Evolutionary conservation across 2,329 filamentous ascomycete species (phyloP).

Genomic region (Neofusicoccum sp.): DNA sequence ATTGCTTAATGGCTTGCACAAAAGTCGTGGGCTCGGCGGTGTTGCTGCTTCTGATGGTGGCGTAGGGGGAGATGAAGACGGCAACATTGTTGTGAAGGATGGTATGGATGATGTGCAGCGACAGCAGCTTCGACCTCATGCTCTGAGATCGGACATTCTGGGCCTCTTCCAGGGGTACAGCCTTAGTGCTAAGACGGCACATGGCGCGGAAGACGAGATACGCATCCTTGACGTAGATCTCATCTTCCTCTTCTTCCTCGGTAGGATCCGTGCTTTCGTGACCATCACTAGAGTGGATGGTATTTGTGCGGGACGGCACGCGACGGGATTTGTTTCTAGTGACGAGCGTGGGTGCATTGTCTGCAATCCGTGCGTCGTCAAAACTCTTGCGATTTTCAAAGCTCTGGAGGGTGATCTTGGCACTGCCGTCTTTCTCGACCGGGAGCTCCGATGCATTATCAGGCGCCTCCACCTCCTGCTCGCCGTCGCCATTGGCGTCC

Average conservation of each 20-base stretch:
- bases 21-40: slow-evolving; percentile 86
- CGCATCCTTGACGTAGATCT: slow-evolving; percentile 94
- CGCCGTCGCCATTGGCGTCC: slow-evolving; percentile 42
- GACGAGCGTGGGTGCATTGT: slow-evolving; percentile 66
- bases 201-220: slow-evolving; percentile 97
- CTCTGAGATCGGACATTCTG: slow-evolving; percentile 90
- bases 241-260: slow-evolving; percentile 76
- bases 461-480: slow-evolving; percentile 29
- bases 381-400: slow-evolving; percentile 67
- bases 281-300: background rate
- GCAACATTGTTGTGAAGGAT: slow-evolving; percentile 90
- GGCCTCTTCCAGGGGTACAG: slow-evolving; percentile 83
- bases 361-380: slow-evolving; percentile 64
- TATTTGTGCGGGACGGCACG: slow-evolving; percentile 10
- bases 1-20: slow-evolving; percentile 92
- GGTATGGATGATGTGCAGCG: slow-evolving; percentile 91
- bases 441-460: slow-evolving; percentile 44
- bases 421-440: slow-evolving; percentile 48
- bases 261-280: slow-evolving; percentile 45
- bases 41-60: slow-evolving; percentile 88
- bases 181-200: slow-evolving; percentile 94
- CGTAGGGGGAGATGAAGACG: slow-evolving; percentile 87
- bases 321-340: slow-evolving; percentile 53
- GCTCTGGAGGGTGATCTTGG: slow-evolving; percentile 65
- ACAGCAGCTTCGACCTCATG: slow-evolving; percentile 96